A percentile compares a stretch with the other conserved stretches of the same genome.
These are phyloP conservation scores for Cordyceps sp. DNA, from an alignment of 2,329 filamentous ascomycete genomes.

Conservation along the genomic window DNA sequence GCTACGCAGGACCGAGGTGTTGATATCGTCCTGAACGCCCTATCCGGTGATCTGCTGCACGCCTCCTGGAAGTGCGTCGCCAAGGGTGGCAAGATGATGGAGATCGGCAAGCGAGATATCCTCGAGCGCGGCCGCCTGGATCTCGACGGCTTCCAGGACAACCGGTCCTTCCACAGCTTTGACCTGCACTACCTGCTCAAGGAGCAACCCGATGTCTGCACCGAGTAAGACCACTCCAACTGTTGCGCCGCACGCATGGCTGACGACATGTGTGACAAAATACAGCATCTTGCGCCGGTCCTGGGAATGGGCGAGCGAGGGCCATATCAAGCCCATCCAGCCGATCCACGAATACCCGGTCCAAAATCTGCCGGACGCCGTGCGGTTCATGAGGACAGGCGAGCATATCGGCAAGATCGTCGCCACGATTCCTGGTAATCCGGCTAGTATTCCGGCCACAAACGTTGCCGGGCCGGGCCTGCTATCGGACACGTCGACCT, in stretches of 20 bases:
- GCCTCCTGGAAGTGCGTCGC: conserved; percentile 19
- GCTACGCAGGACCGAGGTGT: conserved; percentile 15
- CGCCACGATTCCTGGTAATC: conserved; percentile 3
- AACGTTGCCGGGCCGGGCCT: not conserved
- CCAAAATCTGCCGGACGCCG: conserved; percentile 4
- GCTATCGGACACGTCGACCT: not conserved
- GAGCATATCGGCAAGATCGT: conserved; percentile 8
- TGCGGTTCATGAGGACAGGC: conserved; percentile 7
- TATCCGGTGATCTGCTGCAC: conserved; percentile 15
- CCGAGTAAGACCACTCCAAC: not conserved
- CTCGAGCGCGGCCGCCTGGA: conserved; percentile 19
- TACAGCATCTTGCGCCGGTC: not conserved
- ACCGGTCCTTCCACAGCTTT: conserved; percentile 14
- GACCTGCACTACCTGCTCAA: conserved; percentile 9
- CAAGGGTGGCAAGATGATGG: conserved; percentile 13
- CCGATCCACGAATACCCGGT: conserved; percentile 3
- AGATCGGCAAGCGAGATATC: conserved; percentile 20
- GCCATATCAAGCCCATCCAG: conserved; percentile 2
- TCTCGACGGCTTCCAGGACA: conserved; percentile 24
- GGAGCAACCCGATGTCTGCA: not conserved
- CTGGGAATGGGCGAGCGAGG: not conserved
- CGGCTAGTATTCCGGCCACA: not conserved
- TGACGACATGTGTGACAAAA: not conserved
- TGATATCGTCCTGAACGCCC: conserved; percentile 18
- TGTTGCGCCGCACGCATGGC: not conserved